These are phyloP conservation scores for Aspergillus cavernicola DNA, from an alignment of 495 filamentous ascomycete genomes.

Conservation along the genomic window DNA sequence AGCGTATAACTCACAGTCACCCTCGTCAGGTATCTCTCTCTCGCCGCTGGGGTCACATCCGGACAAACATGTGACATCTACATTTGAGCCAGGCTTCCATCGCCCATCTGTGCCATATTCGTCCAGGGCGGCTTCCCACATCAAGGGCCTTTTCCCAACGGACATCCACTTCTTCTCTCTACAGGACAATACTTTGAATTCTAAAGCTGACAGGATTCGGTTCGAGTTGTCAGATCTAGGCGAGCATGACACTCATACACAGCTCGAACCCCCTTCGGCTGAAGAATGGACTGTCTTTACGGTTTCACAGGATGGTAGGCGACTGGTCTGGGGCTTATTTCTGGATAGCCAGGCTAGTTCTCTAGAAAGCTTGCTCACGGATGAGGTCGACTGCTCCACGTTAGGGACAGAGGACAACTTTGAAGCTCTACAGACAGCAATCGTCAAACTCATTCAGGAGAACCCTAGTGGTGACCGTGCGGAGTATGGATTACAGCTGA, in stretches of 20 bases:
- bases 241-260: conserved; percentile 31
- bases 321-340: conserved; percentile 66
- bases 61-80: conserved; percentile 9
- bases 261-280: conserved; percentile 37
- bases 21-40: conserved; percentile 16
- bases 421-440: conserved; percentile 76
- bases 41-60: conserved; percentile 13
- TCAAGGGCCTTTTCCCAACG: conserved; percentile 26
- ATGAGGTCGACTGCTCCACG: conserved; percentile 60
- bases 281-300: conserved; percentile 62
- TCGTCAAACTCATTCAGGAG: conserved; percentile 76
- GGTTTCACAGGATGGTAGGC: conserved; percentile 65
- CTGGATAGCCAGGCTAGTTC: conserved; percentile 18
- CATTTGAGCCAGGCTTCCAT: conserved; percentile 29
- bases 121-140: conserved; percentile 18
- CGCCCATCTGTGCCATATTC: conserved; percentile 19
- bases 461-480: conserved; percentile 54
- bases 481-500: conserved; percentile 13
- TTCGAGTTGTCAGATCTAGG: conserved; percentile 42
- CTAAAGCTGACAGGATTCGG: conserved; percentile 40
- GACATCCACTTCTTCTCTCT: conserved; percentile 26
- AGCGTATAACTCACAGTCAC: conserved; percentile 25
- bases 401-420: conserved; percentile 77
- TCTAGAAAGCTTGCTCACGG: conserved; percentile 26
- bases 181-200: conserved; percentile 24